Evolutionary conservation across 371 early-diverging fungal genomes (phyloP).

Genomic region (Mortierella sp.): DNA sequence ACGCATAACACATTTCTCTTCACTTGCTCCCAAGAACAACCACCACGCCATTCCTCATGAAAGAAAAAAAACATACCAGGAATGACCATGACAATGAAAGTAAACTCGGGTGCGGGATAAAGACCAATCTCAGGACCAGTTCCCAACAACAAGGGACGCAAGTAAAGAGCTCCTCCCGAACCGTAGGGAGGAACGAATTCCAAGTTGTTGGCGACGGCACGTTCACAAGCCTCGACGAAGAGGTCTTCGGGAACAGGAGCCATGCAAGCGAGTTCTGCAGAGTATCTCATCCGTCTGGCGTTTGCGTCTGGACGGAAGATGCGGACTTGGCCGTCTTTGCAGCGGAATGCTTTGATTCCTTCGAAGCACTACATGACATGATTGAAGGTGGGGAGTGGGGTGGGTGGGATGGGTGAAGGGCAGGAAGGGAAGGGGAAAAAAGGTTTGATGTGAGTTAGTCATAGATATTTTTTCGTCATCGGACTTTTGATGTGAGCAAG

Average conservation of each 20-base stretch:
- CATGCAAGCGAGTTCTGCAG: slow-evolving; percentile 75
- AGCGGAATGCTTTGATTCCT: slow-evolving; percentile 87
- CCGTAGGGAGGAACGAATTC: slow-evolving; percentile 83
- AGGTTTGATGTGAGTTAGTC: slow-evolving; percentile 3
- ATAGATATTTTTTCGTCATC: slow-evolving; percentile 6
- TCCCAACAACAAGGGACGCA: slow-evolving; percentile 82
- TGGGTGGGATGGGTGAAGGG: background rate
- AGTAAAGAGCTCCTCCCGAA: slow-evolving; percentile 75
- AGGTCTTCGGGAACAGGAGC: slow-evolving; percentile 72
- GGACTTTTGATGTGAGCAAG: background rate
- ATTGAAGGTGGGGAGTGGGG: background rate
- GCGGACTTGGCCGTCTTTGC: slow-evolving; percentile 79
- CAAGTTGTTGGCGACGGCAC: slow-evolving; percentile 74
- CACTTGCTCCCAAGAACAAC: background rate
- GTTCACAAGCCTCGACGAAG: slow-evolving; percentile 76
- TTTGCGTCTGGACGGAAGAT: slow-evolving; percentile 84
- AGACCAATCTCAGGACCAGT: slow-evolving; percentile 81
- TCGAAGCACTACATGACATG: slow-evolving; percentile 74
- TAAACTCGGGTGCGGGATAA: slow-evolving; percentile 77
- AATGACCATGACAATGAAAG: slow-evolving; percentile 79
- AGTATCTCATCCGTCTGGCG: slow-evolving; percentile 75
- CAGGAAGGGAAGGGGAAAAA: too few species aligned
- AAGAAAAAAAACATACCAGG: slow-evolving; percentile 61
- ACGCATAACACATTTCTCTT: background rate
- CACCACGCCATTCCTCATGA: too few species aligned